A percentile compares a stretch with the other conserved stretches of the same genome.
Conservation (phyloP, 139 green algal species). For the Chlamydomonas incerta region DNA sequence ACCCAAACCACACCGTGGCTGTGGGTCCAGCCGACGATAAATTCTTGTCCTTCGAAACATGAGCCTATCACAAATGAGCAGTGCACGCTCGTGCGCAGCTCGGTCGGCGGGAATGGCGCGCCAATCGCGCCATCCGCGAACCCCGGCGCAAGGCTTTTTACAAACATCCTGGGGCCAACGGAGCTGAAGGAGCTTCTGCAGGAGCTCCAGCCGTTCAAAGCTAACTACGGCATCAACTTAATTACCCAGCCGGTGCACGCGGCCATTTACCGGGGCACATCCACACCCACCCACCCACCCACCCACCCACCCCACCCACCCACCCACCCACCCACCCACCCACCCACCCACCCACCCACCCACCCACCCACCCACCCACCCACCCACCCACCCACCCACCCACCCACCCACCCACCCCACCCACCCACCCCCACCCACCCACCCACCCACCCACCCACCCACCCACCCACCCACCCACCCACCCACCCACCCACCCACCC, state of each 20-base stretch:
- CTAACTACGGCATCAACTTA: slow-evolving; percentile 12
- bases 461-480: too few species aligned
- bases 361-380: too few species aligned
- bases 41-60: background rate
- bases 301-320: too few species aligned
- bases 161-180: background rate
- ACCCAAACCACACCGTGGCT: background rate
- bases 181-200: background rate
- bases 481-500: too few species aligned
- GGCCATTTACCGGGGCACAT: slow-evolving; percentile 19
- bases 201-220: slow-evolving; percentile 21
- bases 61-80: background rate
- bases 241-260: slow-evolving; percentile 16
- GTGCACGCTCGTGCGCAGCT: background rate
- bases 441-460: too few species aligned
- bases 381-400: too few species aligned
- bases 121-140: background rate
- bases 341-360: too few species aligned
- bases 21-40: slow-evolving; percentile 14
- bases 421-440: too few species aligned
- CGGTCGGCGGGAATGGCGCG: background rate
- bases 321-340: too few species aligned
- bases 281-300: too few species aligned
- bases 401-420: too few species aligned
- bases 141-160: slow-evolving; percentile 6